These are phyloP conservation scores for Phytophthora foliorum DNA, from an alignment of 352 stramenopile species.

Conservation along the genomic window DNA sequence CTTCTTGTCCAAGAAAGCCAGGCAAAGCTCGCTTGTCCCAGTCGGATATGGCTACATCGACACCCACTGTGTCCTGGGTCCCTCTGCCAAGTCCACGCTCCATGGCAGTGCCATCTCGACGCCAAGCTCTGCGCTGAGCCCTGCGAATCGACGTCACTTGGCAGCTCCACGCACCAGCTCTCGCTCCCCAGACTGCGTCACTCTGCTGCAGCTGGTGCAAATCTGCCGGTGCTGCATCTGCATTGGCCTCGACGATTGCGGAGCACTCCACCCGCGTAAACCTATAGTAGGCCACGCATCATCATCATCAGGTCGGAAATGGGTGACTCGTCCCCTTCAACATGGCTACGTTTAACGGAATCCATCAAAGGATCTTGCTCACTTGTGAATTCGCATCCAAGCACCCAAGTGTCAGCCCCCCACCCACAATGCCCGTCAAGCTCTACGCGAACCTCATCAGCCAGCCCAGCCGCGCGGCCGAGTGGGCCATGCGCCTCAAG, in stretches of 20 bases:
- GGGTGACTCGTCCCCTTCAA: not conserved
- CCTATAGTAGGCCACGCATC: too few relatives aligned
- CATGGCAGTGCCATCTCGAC: not conserved
- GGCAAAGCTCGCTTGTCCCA: not conserved
- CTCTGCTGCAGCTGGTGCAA: not conserved
- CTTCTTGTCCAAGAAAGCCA: too few relatives aligned
- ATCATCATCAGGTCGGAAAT: not conserved
- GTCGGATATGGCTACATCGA: not conserved
- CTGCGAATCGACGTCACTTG: not conserved
- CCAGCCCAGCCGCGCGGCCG: conserved; percentile 42
- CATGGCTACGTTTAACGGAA: not conserved
- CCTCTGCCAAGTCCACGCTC: not conserved
- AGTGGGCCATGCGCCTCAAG: conserved; percentile 53
- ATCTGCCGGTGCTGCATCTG: not conserved
- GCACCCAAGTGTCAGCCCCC: not conserved
- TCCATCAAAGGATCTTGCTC: not conserved
- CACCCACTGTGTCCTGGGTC: not conserved
- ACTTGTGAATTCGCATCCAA: not conserved
- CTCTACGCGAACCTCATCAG: conserved; percentile 54
- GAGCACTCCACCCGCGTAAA: too few relatives aligned
- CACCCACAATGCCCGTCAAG: conserved; percentile 32
- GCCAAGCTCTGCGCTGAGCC: not conserved
- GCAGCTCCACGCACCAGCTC: not conserved
- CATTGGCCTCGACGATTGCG: not conserved
- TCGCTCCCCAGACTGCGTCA: not conserved